Conservation (phyloP, 208 protist genomes). For the Tritrichomonas musculus region DNA sequence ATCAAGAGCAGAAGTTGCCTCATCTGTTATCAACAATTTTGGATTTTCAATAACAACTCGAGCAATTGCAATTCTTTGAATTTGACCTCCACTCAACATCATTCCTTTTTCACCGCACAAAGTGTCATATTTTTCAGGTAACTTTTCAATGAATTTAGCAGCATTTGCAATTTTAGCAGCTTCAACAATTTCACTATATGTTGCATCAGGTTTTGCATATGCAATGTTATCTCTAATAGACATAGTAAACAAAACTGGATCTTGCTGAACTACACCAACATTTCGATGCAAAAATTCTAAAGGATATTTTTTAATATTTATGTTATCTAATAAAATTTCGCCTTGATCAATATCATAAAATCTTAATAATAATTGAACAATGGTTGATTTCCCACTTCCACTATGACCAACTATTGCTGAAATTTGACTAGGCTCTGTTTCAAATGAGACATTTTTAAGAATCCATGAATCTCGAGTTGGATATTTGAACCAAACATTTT, state of each 20-base stretch:
- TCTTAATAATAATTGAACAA: background rate
- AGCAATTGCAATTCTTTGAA: background rate
- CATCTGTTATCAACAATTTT: background rate
- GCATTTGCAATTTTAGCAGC: background rate
- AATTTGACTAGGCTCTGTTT: background rate
- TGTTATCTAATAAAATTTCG: background rate
- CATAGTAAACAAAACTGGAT: background rate
- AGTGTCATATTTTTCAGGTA: background rate
- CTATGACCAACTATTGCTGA: background rate
- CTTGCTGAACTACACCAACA: constrained; percentile 23
- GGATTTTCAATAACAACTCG: background rate
- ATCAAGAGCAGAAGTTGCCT: background rate
- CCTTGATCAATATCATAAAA: constrained; percentile 20
- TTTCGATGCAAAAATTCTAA: background rate
- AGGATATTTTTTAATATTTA: background rate
- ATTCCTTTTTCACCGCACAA: background rate
- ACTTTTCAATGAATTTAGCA: background rate
- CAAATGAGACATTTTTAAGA: background rate
- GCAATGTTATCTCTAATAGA: background rate
- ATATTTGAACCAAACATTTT: constrained; percentile 30
- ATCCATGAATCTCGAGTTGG: background rate
- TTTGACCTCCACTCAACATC: background rate
- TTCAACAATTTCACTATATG: background rate
- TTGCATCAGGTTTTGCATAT: background rate
- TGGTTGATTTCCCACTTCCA: background rate